Conservation (phyloP, 2,329 filamentous ascomycete species). For the Arthrobotrys entomopaga region DNA sequence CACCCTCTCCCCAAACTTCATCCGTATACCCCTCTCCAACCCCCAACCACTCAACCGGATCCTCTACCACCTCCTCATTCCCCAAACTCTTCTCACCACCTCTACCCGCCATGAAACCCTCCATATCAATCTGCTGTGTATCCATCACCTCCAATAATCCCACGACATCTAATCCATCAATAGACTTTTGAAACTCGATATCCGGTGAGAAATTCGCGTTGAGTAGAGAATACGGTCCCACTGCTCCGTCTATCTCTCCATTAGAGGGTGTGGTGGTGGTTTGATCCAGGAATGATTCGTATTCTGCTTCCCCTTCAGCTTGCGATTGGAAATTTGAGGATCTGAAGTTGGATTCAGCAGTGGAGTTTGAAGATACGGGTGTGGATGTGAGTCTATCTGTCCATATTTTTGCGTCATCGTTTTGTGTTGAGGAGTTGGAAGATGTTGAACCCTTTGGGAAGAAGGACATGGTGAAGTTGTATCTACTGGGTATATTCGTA, state of each 20-base stretch:
- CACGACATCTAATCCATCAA: slow-evolving; percentile 47
- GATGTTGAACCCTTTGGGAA: slow-evolving; percentile 37
- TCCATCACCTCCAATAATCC: slow-evolving; percentile 51
- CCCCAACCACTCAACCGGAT: slow-evolving; percentile 52
- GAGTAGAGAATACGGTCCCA: slow-evolving; percentile 48
- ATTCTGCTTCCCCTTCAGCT: slow-evolving; percentile 11
- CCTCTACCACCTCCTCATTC: slow-evolving; percentile 38
- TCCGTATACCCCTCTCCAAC: slow-evolving; percentile 33
- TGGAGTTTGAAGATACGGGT: slow-evolving; percentile 17
- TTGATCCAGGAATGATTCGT: slow-evolving; percentile 22
- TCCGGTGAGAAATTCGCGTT: slow-evolving; percentile 30
- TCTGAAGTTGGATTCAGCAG: slow-evolving; percentile 20
- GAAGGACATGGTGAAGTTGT: slow-evolving; percentile 33
- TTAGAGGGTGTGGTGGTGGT: neutral
- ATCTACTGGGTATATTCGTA: too few relatives aligned
- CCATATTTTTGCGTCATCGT: slow-evolving; percentile 36
- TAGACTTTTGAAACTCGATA: slow-evolving; percentile 54
- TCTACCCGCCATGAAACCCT: slow-evolving; percentile 31
- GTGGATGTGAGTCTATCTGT: slow-evolving; percentile 24
- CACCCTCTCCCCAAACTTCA: slow-evolving; percentile 36
- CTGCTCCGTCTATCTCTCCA: neutral
- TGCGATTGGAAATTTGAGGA: neutral
- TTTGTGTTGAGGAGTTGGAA: slow-evolving; percentile 53
- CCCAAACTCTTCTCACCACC: slow-evolving; percentile 39
- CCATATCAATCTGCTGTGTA: slow-evolving; percentile 37